Evolutionary conservation across 306 rosid species (phyloP).

Genomic region (Cucumis hystrix): DNA sequence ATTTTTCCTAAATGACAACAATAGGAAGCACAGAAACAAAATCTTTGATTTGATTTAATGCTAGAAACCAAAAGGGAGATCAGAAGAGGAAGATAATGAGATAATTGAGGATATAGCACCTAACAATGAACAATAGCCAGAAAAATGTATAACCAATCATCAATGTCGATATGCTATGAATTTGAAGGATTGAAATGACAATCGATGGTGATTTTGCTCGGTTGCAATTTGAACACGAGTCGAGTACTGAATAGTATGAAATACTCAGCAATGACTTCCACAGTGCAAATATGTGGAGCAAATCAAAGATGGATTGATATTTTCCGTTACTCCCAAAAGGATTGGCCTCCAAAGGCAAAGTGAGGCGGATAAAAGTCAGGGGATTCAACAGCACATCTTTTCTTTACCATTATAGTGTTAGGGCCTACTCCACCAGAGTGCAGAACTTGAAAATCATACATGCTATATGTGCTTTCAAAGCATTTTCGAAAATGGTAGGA

Average conservation of each 20-base stretch:
- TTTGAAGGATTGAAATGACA: background rate
- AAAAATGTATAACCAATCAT: background rate
- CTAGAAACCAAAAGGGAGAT: background rate
- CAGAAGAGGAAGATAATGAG: background rate
- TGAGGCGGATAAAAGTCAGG: background rate
- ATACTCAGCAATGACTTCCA: background rate
- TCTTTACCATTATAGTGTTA: background rate
- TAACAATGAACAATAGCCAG: slow-evolving; percentile 1
- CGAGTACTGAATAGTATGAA: background rate
- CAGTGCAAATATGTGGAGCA: slow-evolving; percentile 7
- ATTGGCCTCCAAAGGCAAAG: background rate
- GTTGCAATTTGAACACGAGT: background rate
- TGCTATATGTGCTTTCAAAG: background rate
- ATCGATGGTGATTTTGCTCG: background rate
- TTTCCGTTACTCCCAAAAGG: background rate
- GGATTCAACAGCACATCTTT: background rate
- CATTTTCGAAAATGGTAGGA: background rate
- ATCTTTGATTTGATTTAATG: background rate
- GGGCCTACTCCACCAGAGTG: background rate
- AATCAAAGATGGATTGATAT: slow-evolving; percentile 4
- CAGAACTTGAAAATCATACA: background rate
- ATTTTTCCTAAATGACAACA: background rate
- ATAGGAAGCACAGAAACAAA: background rate
- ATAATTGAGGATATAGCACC: background rate
- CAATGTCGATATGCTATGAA: background rate